Evolutionary conservation across 208 protist species (phyloP).

Genomic region (Leishmania mexicana): DNA sequence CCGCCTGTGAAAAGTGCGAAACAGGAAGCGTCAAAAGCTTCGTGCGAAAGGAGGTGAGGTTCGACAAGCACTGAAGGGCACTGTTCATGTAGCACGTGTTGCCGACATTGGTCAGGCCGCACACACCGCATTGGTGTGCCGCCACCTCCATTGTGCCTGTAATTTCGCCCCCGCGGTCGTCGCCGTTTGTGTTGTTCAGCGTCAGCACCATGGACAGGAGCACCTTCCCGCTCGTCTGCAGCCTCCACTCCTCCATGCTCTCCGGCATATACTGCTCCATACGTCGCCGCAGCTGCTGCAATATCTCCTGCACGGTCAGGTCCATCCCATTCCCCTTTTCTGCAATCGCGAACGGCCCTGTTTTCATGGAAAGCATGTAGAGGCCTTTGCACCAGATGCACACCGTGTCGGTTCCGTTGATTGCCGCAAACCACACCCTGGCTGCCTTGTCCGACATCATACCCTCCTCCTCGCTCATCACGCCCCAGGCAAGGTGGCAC

Average conservation of each 20-base stretch:
- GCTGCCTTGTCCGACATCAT: conserved; percentile 32
- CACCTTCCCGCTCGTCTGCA: conserved; percentile 15
- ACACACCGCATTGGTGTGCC: conserved; percentile 47
- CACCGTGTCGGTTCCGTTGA: conserved; percentile 36
- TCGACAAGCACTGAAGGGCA: conserved; percentile 86
- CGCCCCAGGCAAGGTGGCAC: conserved; percentile 37
- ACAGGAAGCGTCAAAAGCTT: conserved; percentile 65
- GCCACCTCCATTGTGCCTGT: conserved; percentile 35
- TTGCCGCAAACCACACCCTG: conserved; percentile 40
- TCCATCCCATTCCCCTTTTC: conserved; percentile 32
- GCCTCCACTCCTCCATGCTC: conserved; percentile 15
- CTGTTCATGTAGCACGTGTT: conserved; percentile 96
- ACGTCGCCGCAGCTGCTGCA: conserved; percentile 21
- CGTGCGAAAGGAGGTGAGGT: conserved; percentile 76
- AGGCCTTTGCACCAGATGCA: conserved; percentile 27
- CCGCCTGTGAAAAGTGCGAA: conserved; percentile 55
- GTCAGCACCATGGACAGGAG: conserved; percentile 30
- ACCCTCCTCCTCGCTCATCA: conserved; percentile 32
- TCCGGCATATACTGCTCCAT: conserved; percentile 29
- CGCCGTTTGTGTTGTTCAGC: conserved; percentile 28
- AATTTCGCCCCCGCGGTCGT: conserved; percentile 23
- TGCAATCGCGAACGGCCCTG: conserved; percentile 6
- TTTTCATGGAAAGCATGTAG: conserved; percentile 19
- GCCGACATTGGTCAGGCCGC: conserved; percentile 87
- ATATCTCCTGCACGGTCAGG: conserved; percentile 29